Base-by-base conservation (phyloP, 495 filamentous ascomycete species). In the Xylaria longipes region DNA sequence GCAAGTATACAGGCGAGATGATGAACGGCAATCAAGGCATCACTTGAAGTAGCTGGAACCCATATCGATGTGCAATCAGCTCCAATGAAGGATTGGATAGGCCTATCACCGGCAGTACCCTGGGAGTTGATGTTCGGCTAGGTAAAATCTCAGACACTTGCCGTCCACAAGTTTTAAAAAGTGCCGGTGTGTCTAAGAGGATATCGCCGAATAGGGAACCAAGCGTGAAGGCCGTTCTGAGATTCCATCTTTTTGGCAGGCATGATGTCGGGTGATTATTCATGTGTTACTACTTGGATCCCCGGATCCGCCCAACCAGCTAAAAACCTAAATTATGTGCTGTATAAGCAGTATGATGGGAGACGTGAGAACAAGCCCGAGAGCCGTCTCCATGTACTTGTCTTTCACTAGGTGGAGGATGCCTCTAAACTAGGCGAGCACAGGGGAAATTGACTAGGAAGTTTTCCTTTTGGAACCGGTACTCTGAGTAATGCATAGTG, bases 1-100 rank as follows among this genome's bases (percentile, higher is more conserved):
- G 82, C 82, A 3, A 85, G 72, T 74, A 85, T 75, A 62, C 83
- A 84, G 7, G 77, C 81, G 20, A 85, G 76, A 9, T 84, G 72
- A 69, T 81, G 77, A 14, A 80, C 71, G 1, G 73, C 68, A 20
- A 85, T 73, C 9, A 81, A 74, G 5, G 52, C 64, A 8, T 70
- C 48, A 0, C 80, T 77, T 12, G 83, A 84, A 7, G 83, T 84
- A 14, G 77, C 79, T 9, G 81, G 73, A n/a, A 79, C 81, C 81
- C 81, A 82, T 20, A 83, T 75, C 1, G 70, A 43, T 5, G 80
- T 78, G 3, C 70, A 75, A 65, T 83, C 79, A 1, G 69, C 69
- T 1, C 82, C 82, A 12, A 71, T 33, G 20, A 77, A 69, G 1
- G 70, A 57, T 9, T 50, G 50, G 41, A 83, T 82, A 0, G 71